Base-by-base conservation (phyloP, 164 flowering plant genomes). In the Euptelea pleiosperma region DNA sequence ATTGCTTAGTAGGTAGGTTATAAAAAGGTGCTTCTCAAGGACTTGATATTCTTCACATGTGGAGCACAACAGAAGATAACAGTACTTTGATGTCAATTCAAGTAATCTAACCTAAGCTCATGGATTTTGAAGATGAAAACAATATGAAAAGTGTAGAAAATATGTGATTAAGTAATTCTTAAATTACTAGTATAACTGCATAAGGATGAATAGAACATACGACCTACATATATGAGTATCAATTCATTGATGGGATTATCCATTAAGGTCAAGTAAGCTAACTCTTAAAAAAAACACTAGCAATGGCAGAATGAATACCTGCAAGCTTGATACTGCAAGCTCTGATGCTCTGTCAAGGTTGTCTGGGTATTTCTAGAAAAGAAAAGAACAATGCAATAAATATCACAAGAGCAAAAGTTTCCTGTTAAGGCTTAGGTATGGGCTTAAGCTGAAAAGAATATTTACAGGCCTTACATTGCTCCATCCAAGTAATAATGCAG, bases 401-500 rank as follows among this genome's bases (percentile, higher is more conserved):
- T 21, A 19, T 24, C 9, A 4, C 15, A 34, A 31, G n/a, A 10
- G n/a, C 6, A 46, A 39, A 57, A 25, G 35, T 28, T 37, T 37
- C 1, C 46, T 33, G 58, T 12, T 47, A n/a, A 11, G 48, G 15
- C 10, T 29, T 12, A 21, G 46, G 26, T 30, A 5, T 48, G 14
- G 10, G 7, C 30, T 28, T 25, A 40, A 52, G 21, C 12, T 24
- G 5, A 19, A 6, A 62, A 18, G 1, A 50, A 36, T 2, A 2
- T 2, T 37, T 21, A 31, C 16, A 47, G 53, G 49, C 48, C 66
- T 78, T 85, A 94, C 99, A 79, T 94, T 91, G 76, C 96, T 94
- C 99, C 99, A 91, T 68, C 99, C 99, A 58, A 94, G 93, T 58
- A 94, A 77, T 46, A 94, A 83, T 35, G 99, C 96, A 67, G 99